Base-by-base conservation (phyloP, 2,329 filamentous ascomycete species). In the Acarospora socialis region DNA sequence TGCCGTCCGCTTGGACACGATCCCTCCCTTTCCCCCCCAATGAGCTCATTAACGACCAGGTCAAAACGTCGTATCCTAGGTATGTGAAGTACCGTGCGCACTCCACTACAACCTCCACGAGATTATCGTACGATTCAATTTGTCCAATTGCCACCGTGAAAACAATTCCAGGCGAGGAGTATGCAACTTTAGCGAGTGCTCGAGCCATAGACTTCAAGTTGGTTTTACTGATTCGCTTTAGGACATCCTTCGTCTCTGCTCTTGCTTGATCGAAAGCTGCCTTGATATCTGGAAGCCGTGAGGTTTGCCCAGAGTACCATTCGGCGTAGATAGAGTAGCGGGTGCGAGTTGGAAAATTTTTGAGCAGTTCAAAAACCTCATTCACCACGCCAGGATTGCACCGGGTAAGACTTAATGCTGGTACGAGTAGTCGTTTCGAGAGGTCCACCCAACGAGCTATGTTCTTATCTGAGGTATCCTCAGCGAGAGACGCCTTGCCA, bases 61-160 rank as follows among this genome's bases (percentile, higher is more conserved):
- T 81, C 26, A 98, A 65, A 19, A 93, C 81, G 53, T 98, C 90
- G 51, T 93, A 93, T 0, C 82, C 87, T 21, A 98, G 61, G 33
- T 81, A 76, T 1, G 87, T 93, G 45, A 95, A 94, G 52, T 94
- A 94, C 46, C 82, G 78, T 22, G 82, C 84, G 48, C 86, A 94
- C 51, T 94, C 84, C 9, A 95, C 86, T 39, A 98, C 82, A 4
- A 83, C 82, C 39, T 93, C 82, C 35, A 93, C 93, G 38, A 98
- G 68, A 50, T 95, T 98, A 50, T 80, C 81, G 52, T 98, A 98
- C 0, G 80, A 77, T 54, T 98, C 86, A 37, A 94, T 82, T 53
- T 94, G 86, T 40, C 77, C 77, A 36, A 98, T 73, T 5, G 86
- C 83, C 35, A 87, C 80, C 46, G 76, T 76, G 60, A 94, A 93